Conservation (phyloP, 495 filamentous ascomycete genomes). For the Neurospora sp. region DNA sequence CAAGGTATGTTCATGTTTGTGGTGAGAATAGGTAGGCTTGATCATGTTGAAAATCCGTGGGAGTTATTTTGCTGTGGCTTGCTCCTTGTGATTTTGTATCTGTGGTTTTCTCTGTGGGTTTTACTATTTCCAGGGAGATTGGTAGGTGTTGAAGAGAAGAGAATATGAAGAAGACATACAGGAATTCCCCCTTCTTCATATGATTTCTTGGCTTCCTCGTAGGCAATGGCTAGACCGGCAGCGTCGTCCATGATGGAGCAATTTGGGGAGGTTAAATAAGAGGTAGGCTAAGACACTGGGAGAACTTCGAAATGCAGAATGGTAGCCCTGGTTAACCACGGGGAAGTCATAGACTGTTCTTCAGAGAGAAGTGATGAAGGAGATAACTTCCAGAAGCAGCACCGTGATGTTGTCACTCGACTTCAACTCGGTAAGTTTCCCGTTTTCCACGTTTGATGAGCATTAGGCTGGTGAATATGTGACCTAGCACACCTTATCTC, state of each 20-base stretch:
- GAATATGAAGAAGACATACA: constrained; percentile 17
- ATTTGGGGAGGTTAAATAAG: background rate
- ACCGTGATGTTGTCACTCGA: background rate
- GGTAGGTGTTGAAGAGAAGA: background rate
- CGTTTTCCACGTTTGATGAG: background rate
- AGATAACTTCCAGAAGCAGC: background rate
- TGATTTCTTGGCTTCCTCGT: constrained; percentile 65
- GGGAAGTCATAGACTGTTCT: background rate
- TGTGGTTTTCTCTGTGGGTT: background rate
- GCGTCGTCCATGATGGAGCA: constrained; percentile 38
- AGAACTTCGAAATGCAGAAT: background rate
- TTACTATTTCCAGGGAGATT: background rate
- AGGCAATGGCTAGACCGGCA: constrained; percentile 48
- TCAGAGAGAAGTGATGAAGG: background rate
- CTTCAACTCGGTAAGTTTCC: background rate
- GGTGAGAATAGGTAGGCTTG: background rate
- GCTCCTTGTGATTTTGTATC: background rate
- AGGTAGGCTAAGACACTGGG: background rate
- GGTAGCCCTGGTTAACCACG: background rate
- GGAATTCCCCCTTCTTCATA: constrained; percentile 70
- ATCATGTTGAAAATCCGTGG: background rate
- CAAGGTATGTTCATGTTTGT: background rate
- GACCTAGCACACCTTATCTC: background rate
- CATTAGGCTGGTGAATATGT: background rate
- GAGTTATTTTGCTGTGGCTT: background rate